phyloP scores from a whole-genome alignment of 2,329 filamentous ascomycete species.

The Blastomyces parvus region DNA sequence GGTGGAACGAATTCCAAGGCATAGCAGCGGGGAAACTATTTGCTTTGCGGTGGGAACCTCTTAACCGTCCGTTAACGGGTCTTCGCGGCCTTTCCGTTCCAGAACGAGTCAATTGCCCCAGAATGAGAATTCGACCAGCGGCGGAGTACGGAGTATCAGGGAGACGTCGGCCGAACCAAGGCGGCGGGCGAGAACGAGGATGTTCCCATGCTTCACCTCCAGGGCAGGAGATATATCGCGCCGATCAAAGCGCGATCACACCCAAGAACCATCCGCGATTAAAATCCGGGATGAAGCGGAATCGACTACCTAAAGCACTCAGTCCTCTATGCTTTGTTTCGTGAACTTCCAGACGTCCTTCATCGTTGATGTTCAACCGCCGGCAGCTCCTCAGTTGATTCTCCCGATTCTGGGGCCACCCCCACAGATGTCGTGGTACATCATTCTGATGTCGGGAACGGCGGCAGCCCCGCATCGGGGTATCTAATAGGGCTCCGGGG shows the following conservation, averaged over 20 bases:
- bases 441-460: conserved; percentile 1
- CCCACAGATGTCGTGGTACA: conserved; percentile 4
- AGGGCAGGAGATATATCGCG: no score
- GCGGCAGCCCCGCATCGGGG: conserved; percentile 5
- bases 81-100: not conserved
- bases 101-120: not conserved
- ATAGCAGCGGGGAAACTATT: not conserved
- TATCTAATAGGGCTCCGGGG: not conserved
- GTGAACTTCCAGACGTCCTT: conserved; percentile 8
- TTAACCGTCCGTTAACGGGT: not conserved
- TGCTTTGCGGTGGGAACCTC: not conserved
- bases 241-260: not conserved
- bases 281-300: no score
- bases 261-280: not conserved
- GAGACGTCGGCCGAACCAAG: no score
- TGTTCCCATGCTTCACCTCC: no score
- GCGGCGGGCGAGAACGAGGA: no score
- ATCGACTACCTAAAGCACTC: not conserved
- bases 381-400: not conserved
- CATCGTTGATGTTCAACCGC: not conserved
- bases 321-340: not conserved
- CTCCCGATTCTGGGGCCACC: not conserved
- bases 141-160: no score
- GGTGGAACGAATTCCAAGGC: no score
- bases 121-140: not conserved